These are phyloP conservation scores for Boletus hoseneyae DNA, from an alignment of 1,284 basidiomycete genomes.

Conservation along the genomic window DNA sequence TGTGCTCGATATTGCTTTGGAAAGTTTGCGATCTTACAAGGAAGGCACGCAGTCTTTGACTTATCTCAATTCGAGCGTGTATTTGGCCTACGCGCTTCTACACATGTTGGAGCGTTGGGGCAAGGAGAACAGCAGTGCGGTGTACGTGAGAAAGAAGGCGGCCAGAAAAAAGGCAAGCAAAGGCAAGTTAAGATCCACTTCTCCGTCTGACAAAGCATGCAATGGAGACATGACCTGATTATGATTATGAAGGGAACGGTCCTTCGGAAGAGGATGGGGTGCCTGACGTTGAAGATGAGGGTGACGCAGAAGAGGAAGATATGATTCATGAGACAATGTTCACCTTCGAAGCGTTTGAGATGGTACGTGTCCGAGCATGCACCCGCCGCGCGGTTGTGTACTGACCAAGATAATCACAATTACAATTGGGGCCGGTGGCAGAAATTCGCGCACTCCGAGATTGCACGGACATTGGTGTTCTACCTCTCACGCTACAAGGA, in stretches of 20 bases:
- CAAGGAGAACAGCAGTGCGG: slow-evolving; percentile 58
- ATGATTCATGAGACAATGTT: slow-evolving; percentile 81
- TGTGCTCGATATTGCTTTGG: slow-evolving; percentile 81
- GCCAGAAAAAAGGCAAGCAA: slow-evolving; percentile 50
- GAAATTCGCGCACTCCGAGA: slow-evolving; percentile 85
- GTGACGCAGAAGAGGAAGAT: slow-evolving; percentile 56
- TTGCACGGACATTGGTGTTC: slow-evolving; percentile 76
- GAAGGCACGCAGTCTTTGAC: slow-evolving; percentile 65
- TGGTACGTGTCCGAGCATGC: slow-evolving; percentile 50
- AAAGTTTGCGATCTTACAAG: slow-evolving; percentile 73
- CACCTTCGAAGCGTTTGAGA: slow-evolving; percentile 85
- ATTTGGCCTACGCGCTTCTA: slow-evolving; percentile 79
- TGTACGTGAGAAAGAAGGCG: slow-evolving; percentile 72
- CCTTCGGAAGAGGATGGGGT: slow-evolving; percentile 56
- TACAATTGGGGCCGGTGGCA: slow-evolving; percentile 28
- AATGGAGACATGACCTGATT: slow-evolving; percentile 11
- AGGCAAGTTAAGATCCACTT: slow-evolving; percentile 35
- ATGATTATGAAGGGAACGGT: slow-evolving; percentile 31
- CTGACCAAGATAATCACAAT: slow-evolving; percentile 16
- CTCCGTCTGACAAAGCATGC: slow-evolving; percentile 13
- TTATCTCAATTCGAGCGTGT: slow-evolving; percentile 82
- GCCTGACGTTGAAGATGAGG: slow-evolving; percentile 65
- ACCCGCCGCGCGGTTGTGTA: slow-evolving; percentile 12
- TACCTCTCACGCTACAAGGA: slow-evolving; percentile 83
- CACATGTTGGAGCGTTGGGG: slow-evolving; percentile 86